A percentile compares a stretch with the other conserved stretches of the same genome.
Evolutionary conservation across 1,284 basidiomycete genomes (phyloP).

Genomic region (Pulveroboletus ridleyi): DNA sequence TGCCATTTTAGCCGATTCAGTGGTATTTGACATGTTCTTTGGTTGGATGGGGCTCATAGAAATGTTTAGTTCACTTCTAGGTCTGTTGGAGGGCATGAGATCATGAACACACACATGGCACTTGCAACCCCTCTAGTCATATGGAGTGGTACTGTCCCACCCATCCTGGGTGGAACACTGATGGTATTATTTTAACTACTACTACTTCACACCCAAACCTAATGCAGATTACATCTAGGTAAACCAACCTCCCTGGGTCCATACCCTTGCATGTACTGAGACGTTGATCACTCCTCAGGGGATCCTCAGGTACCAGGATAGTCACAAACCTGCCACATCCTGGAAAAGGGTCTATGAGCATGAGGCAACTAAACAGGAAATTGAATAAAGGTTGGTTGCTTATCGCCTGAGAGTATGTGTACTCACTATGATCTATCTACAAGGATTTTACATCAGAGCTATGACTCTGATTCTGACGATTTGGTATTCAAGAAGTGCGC

Average conservation of each 20-base stretch:
- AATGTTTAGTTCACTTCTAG: conserved; percentile 1
- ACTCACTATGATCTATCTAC: too few relatives aligned
- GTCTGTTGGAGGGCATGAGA: not conserved
- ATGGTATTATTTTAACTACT: not conserved
- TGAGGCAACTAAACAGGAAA: too few relatives aligned
- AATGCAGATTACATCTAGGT: not conserved
- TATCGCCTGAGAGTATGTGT: too few relatives aligned
- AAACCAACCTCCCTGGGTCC: not conserved
- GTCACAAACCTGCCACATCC: not conserved
- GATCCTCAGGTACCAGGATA: not conserved
- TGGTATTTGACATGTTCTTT: not conserved
- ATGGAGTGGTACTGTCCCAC: not conserved
- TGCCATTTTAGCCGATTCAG: not conserved
- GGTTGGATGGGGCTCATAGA: not conserved
- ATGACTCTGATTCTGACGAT: not conserved
- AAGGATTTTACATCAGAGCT: not conserved
- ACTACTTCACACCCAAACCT: not conserved
- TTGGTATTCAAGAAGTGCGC: not conserved
- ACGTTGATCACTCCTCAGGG: not conserved
- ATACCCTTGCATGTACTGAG: not conserved
- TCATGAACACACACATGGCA: not conserved
- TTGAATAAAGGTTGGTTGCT: too few relatives aligned
- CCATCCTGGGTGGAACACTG: not conserved
- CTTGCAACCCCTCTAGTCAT: not conserved
- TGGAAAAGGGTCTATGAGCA: too few relatives aligned